Evolutionary conservation across 345 rosid genomes (phyloP).

Genomic region (Lagerstroemia speciosa): DNA sequence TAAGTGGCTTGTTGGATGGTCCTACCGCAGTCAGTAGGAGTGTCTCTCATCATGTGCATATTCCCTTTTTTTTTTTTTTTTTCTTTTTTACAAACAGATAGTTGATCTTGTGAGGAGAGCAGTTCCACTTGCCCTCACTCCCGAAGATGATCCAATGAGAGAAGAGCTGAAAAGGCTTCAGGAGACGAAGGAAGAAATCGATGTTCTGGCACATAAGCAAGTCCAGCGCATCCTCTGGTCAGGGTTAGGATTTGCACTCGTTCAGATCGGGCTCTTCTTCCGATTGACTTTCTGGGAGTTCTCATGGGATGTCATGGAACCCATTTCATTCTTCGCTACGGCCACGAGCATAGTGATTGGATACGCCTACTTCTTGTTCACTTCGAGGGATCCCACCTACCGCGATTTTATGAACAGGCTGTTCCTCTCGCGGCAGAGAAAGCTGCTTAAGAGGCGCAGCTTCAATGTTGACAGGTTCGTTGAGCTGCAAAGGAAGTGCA

Average conservation of each 20-base stretch:
- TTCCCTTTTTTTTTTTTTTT: no score
- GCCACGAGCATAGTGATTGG: slow-evolving; percentile 66
- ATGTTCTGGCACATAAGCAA: slow-evolving; percentile 72
- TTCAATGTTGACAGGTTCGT: slow-evolving; percentile 58
- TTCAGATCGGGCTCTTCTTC: slow-evolving; percentile 61
- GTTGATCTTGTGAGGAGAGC: slow-evolving; percentile 81
- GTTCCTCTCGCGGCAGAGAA: slow-evolving; percentile 76
- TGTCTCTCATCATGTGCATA: not conserved
- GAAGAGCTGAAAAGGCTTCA: slow-evolving; percentile 58
- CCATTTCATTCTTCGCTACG: slow-evolving; percentile 72
- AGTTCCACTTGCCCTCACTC: slow-evolving; percentile 57
- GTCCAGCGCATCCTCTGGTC: slow-evolving; percentile 69
- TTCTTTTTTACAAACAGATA: slow-evolving; percentile 33
- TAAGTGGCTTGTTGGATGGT: no score
- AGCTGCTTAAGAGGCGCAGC: slow-evolving; percentile 44
- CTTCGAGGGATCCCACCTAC: slow-evolving; percentile 82
- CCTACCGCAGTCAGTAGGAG: not conserved
- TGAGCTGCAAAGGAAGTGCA: slow-evolving; percentile 64
- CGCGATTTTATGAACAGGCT: slow-evolving; percentile 89
- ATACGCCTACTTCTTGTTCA: slow-evolving; percentile 80
- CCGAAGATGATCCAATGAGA: slow-evolving; percentile 54
- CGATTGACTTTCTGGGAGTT: slow-evolving; percentile 96
- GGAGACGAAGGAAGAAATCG: slow-evolving; percentile 71
- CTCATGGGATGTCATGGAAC: slow-evolving; percentile 99
- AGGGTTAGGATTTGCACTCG: slow-evolving; percentile 55